Evolutionary conservation across 1,284 basidiomycete genomes (phyloP), one percentile per base, ranked within the genome.

Genomic region (Hemileia vastatrix): DNA sequence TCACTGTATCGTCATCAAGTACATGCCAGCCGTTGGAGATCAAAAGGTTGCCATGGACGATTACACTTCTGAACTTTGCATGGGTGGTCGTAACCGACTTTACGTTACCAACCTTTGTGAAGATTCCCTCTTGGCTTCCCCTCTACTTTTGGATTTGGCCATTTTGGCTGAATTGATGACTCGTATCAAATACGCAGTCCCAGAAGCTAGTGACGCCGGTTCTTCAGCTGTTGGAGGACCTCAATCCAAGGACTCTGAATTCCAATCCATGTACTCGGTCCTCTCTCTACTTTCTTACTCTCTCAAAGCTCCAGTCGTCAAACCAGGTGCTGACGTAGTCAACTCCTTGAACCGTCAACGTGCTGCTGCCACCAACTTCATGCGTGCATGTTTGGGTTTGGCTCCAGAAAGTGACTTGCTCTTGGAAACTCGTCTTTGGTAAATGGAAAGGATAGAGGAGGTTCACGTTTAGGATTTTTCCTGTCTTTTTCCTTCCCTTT

Each of bases 1-100:
- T 78, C 94, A 97, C 78, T 84, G 93, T 73, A 88, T 96, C 65
- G 90, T 97, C 65, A 73, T 76, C 64, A 67, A 68, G 66, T 71
- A 74, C 66, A 83, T 90, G 9, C 89, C 88, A 31, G 90, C 90
- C 44, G 93, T 96, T 54, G 92, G 93, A 55, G 94, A 97, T 80
- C 90, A 89, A 69, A 94, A 92, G 83, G 83, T 90, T 61, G 94
- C 94, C 51, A 92, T 98, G 81, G 94, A 97, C 79, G 94, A 97
- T 82, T 97, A 96, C 81, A 93, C 92, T 78, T 92, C 89, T 13
- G 93, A 97, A 77, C 78, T 83, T 54, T 77, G 80, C 72, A 81
- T 82, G 80, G 81, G 82, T 48, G 81, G 81, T 11, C 77, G 80
- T 56, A 78, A 79, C 70, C 69, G 75, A 27, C 67, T 77, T 44